Evolutionary conservation across 2,329 filamentous ascomycete genomes (phyloP), one percentile per base, ranked within the genome.

Genomic region (Colletotrichum kahawae): DNA sequence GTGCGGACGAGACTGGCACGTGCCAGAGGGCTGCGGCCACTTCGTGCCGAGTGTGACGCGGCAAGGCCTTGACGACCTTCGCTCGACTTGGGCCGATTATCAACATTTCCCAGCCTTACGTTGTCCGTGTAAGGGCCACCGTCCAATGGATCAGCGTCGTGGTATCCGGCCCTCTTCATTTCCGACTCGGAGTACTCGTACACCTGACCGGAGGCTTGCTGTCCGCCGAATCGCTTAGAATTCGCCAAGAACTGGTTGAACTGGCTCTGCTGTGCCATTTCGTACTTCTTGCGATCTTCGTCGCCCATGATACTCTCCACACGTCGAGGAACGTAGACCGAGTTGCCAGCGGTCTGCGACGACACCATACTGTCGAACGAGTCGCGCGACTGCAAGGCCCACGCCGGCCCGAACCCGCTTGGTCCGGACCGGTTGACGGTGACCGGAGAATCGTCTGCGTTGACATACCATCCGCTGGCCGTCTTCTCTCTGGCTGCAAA

Each of bases 301-400:
- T 93, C 92, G 77, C 91, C 91, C 91, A 97, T 94, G 79, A 96
- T 91, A 79, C 90, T 94, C 79, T 96, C 93, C 63, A 95, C 92
- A 56, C 91, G 88, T 14, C 91, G 89, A 1, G 94, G 93, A 80
- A 93, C 85, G 79, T 92, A 92, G 34, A 95, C 87, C 0, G 91
- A 93, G 78, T 91, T 90, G 64, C 84, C 86, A 12, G 84, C 88
- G 0, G 91, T 92, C 24, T 87, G 88, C 5, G 85, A 88, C 5
- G 92, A 94, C 68, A 89, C 82, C 65, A 91, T 87, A 57, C 93
- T 95, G 67, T 95, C 93, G 77, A 92, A 90, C 0, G 94, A 96
- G 72, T 90, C 88, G 74, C 90, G 88, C 29, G 88, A 87, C 78
- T 91, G 88, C 72, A 75, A 12, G 10, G 67, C 63, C 71, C 64